phyloP scores from a whole-genome alignment of 345 rosid species.

The Heritiera littoralis region DNA sequence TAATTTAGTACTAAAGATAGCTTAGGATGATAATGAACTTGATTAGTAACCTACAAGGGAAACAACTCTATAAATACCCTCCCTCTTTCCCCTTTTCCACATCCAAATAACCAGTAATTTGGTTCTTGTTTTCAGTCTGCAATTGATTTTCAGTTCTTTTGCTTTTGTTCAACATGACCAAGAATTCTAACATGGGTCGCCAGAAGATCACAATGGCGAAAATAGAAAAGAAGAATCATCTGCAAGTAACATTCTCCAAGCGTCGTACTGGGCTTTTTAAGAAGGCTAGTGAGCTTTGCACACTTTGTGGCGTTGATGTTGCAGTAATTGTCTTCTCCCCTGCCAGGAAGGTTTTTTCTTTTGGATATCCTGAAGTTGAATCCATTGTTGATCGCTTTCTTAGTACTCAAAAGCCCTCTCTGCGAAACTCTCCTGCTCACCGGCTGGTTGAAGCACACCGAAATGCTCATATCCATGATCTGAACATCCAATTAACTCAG shows the following conservation, averaged over 20 bases:
- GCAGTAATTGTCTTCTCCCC: constrained; percentile 53
- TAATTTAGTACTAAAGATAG: neutral
- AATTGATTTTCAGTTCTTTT: no score
- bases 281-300: constrained; percentile 60
- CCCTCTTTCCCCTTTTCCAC: neutral
- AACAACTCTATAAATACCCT: constrained; percentile 4
- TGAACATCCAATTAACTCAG: constrained; percentile 33
- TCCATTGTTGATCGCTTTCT: constrained; percentile 35
- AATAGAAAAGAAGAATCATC: constrained; percentile 36
- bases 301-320: constrained; percentile 44
- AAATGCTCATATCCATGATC: constrained; percentile 21
- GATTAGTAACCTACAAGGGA: neutral
- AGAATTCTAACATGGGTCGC: constrained; percentile 33
- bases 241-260: constrained; percentile 59
- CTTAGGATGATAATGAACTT: neutral
- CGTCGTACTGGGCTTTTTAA: constrained; percentile 53
- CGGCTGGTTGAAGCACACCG: constrained; percentile 40
- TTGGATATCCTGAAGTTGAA: constrained; percentile 58
- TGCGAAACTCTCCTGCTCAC: neutral
- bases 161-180: constrained; percentile 7
- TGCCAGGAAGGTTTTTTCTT: constrained; percentile 47
- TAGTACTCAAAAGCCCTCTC: constrained; percentile 14
- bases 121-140: no score
- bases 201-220: constrained; percentile 29
- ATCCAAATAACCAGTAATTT: neutral